phyloP scores from a whole-genome alignment of 1,284 basidiomycete species.

The Apiotrichum gracile region DNA sequence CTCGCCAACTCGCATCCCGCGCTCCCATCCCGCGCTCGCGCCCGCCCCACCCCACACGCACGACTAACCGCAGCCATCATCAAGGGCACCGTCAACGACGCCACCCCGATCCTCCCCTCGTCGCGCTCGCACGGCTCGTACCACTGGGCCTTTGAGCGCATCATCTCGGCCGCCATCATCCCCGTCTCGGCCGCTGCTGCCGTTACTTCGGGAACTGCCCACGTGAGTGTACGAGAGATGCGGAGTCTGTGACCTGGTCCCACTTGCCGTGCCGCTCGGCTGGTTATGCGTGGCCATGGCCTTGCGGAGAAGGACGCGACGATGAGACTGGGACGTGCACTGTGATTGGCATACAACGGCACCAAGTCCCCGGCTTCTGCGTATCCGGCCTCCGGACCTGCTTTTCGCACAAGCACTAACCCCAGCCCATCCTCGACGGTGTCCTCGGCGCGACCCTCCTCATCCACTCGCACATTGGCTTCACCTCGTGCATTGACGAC shows the following conservation, averaged over 20 bases:
- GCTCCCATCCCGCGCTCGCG: neutral
- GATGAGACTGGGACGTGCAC: too few relatives aligned
- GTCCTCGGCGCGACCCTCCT: constrained; percentile 78
- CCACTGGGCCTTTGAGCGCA: constrained; percentile 96
- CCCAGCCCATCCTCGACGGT: constrained; percentile 74
- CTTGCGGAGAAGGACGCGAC: too few relatives aligned
- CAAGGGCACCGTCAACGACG: constrained; percentile 93
- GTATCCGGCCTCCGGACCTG: too few relatives aligned
- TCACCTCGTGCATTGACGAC: constrained; percentile 68
- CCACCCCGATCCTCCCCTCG: constrained; percentile 77
- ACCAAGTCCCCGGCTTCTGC: too few relatives aligned
- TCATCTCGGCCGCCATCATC: constrained; percentile 78
- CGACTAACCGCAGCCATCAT: constrained; percentile 63
- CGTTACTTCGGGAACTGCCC: constrained; percentile 60
- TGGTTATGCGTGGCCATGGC: too few relatives aligned
- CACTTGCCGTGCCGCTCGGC: too few relatives aligned
- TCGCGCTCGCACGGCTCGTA: constrained; percentile 82
- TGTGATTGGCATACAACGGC: too few relatives aligned
- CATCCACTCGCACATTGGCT: constrained; percentile 89
- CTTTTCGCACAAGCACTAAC: neutral
- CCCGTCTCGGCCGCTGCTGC: constrained; percentile 81
- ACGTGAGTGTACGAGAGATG: constrained; percentile 44
- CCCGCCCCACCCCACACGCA: neutral
- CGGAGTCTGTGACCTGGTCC: too few relatives aligned
- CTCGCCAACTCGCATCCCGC: neutral